These are phyloP conservation scores for Cystobasidium slooffiae DNA, from an alignment of 1,284 basidiomycete species.

Conservation along the genomic window DNA sequence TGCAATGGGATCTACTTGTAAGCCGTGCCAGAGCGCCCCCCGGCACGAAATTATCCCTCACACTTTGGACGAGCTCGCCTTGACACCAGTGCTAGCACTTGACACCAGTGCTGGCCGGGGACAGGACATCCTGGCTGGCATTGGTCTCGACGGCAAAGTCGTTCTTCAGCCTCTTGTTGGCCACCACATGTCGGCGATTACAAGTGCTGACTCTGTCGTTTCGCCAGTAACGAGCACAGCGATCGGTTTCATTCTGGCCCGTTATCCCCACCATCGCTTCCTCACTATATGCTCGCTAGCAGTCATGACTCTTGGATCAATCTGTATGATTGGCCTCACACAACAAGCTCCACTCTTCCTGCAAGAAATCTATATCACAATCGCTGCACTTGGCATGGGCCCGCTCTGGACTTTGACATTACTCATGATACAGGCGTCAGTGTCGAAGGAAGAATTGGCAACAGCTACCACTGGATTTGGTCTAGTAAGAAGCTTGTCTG, in stretches of 20 bases:
- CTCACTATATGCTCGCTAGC: constrained; percentile 2
- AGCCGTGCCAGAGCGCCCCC: neutral
- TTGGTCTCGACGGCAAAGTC: neutral
- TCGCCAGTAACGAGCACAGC: constrained; percentile 17
- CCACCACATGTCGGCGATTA: neutral
- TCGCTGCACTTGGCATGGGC: constrained; percentile 26
- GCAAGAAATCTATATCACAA: constrained; percentile 5
- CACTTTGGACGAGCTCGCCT: neutral
- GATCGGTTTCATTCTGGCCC: constrained; percentile 19
- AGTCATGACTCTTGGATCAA: constrained; percentile 13
- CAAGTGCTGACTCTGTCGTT: neutral
- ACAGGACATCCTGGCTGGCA: neutral
- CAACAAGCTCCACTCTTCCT: constrained; percentile 10
- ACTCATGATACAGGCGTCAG: constrained; percentile 13
- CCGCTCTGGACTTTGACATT: constrained; percentile 36
- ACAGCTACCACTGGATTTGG: constrained; percentile 29
- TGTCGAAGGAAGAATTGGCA: constrained; percentile 26
- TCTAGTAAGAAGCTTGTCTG: constrained; percentile 27
- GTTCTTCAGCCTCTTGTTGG: too few relatives aligned
- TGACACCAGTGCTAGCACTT: too few relatives aligned
- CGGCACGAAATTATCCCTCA: too few relatives aligned
- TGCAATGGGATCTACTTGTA: constrained; percentile 24
- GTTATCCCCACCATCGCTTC: constrained; percentile 21
- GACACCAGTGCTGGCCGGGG: too few relatives aligned
- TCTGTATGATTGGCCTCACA: constrained; percentile 9